A percentile compares a stretch with the other conserved stretches of the same genome.
Evolutionary conservation across 2,329 filamentous ascomycete genomes (phyloP).

Genomic region (Ophiostoma pallidulum): DNA sequence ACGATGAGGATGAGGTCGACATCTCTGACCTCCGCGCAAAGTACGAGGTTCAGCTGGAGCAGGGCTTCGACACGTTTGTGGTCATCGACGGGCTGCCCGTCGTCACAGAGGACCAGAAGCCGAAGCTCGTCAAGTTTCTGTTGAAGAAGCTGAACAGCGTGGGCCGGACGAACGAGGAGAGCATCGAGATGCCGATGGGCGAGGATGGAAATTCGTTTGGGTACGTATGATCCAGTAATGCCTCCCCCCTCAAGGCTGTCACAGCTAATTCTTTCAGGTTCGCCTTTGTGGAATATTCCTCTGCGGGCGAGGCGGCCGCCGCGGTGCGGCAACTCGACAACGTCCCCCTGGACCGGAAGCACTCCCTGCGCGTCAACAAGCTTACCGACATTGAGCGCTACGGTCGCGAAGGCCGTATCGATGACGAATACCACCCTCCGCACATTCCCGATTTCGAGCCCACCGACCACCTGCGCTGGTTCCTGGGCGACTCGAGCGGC

Average conservation of each 20-base stretch:
- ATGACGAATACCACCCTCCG: slow-evolving; percentile 81
- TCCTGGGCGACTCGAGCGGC: slow-evolving; percentile 68
- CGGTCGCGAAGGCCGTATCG: slow-evolving; percentile 83
- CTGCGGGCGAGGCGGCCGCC: slow-evolving; percentile 77
- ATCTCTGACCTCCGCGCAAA: slow-evolving; percentile 89
- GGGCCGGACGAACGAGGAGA: slow-evolving; percentile 76
- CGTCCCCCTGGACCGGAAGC: slow-evolving; percentile 88
- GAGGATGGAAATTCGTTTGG: slow-evolving; percentile 78
- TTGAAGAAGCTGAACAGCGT: slow-evolving; percentile 84
- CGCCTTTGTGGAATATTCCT: slow-evolving; percentile 94
- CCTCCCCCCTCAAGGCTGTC: no score
- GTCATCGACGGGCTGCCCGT: slow-evolving; percentile 89
- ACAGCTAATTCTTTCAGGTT: slow-evolving; percentile 58
- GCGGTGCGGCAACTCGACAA: slow-evolving; percentile 83
- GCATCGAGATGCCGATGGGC: slow-evolving; percentile 87
- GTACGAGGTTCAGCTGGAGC: slow-evolving; percentile 91
- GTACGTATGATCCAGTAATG: slow-evolving; percentile 36
- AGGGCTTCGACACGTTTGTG: slow-evolving; percentile 92
- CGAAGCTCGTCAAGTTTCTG: slow-evolving; percentile 93
- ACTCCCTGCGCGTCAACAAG: slow-evolving; percentile 94
- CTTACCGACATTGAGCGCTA: slow-evolving; percentile 96
- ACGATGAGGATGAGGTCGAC: slow-evolving; percentile 88
- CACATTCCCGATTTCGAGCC: slow-evolving; percentile 76
- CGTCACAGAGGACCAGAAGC: slow-evolving; percentile 82
- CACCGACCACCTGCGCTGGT: slow-evolving; percentile 91